These are phyloP conservation scores for Aspergillus coremiiformis DNA, from an alignment of 495 filamentous ascomycete genomes.

Conservation along the genomic window DNA sequence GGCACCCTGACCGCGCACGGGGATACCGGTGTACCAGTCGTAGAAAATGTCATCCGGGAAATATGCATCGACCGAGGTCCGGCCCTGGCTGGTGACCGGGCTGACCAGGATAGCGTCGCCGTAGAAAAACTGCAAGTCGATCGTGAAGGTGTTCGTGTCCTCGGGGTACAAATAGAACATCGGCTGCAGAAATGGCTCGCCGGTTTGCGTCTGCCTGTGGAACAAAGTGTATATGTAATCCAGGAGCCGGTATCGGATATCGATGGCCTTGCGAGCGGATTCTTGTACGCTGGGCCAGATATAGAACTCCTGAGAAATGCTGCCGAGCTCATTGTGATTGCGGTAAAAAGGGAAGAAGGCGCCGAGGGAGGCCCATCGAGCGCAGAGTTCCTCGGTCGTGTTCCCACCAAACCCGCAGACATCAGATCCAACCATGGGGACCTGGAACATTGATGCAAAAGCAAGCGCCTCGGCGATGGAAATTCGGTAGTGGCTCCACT, in stretches of 20 bases:
- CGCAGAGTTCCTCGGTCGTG: conserved; percentile 72
- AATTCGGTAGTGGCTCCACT: conserved; percentile 65
- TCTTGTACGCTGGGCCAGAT: conserved; percentile 57
- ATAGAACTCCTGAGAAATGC: conserved; percentile 70
- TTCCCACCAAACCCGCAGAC: conserved; percentile 69
- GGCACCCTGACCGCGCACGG: conserved; percentile 49
- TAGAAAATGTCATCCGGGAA: conserved; percentile 71
- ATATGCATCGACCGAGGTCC: conserved; percentile 62
- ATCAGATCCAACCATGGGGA: conserved; percentile 81
- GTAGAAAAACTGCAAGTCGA: conserved; percentile 68
- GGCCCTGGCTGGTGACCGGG: conserved; percentile 58
- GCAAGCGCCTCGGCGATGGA: conserved; percentile 63
- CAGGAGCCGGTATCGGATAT: conserved; percentile 65
- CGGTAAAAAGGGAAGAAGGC: conserved; percentile 81
- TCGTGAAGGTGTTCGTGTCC: conserved; percentile 52
- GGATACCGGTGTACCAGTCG: conserved; percentile 60
- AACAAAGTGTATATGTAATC: conserved; percentile 81
- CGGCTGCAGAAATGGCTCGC: conserved; percentile 61
- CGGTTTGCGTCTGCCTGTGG: conserved; percentile 55
- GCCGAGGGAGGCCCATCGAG: conserved; percentile 75
- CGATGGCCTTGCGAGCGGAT: conserved; percentile 63
- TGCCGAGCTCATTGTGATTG: conserved; percentile 56
- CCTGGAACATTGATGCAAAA: conserved; percentile 74
- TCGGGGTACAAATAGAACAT: conserved; percentile 66
- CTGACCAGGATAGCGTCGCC: conserved; percentile 64